Percentiles rank a stretch among this genome's conserved stretches.
phyloP scores from a whole-genome alignment of 108 stramenopile genomes.

The Nitzschia sp. region DNA sequence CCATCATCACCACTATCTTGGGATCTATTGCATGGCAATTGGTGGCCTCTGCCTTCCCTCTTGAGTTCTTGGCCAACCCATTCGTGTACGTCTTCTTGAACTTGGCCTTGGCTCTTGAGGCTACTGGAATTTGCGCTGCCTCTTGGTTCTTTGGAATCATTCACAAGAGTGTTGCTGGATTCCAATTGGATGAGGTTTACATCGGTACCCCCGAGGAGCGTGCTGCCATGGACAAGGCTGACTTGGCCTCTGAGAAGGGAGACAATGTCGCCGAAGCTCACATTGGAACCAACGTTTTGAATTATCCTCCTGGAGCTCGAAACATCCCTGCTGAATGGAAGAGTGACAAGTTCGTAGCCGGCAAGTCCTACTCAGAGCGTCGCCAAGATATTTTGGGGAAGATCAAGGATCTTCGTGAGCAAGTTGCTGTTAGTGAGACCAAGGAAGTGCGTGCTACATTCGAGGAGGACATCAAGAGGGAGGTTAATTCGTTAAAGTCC shows the following conservation, averaged over 20 bases:
- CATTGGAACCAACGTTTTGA: slow-evolving; percentile 21
- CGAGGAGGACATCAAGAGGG: background rate
- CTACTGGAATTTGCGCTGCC: slow-evolving; percentile 58
- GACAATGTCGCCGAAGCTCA: slow-evolving; percentile 19
- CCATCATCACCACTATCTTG: slow-evolving; percentile 70
- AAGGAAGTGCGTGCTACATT: background rate
- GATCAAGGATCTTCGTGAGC: slow-evolving; percentile 11
- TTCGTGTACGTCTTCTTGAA: slow-evolving; percentile 50
- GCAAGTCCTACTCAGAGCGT: slow-evolving; percentile 8
- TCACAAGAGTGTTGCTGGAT: slow-evolving; percentile 46
- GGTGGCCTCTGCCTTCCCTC: slow-evolving; percentile 65
- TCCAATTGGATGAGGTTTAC: slow-evolving; percentile 67
- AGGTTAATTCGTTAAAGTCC: background rate
- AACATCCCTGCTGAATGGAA: background rate
- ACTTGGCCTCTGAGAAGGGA: slow-evolving; percentile 20
- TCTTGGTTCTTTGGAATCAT: slow-evolving; percentile 64
- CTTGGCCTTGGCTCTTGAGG: slow-evolving; percentile 51
- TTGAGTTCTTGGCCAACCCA: slow-evolving; percentile 60
- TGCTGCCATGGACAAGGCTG: slow-evolving; percentile 35
- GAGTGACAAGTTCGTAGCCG: background rate
- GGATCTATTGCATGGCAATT: slow-evolving; percentile 70
- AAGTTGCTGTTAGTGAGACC: background rate
- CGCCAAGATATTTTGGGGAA: slow-evolving; percentile 11
- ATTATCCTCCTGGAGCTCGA: background rate
- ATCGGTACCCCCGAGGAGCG: slow-evolving; percentile 65